phyloP scores from a whole-genome alignment of 2,329 filamentous ascomycete species.

The Cercospora zeae-maydis region DNA sequence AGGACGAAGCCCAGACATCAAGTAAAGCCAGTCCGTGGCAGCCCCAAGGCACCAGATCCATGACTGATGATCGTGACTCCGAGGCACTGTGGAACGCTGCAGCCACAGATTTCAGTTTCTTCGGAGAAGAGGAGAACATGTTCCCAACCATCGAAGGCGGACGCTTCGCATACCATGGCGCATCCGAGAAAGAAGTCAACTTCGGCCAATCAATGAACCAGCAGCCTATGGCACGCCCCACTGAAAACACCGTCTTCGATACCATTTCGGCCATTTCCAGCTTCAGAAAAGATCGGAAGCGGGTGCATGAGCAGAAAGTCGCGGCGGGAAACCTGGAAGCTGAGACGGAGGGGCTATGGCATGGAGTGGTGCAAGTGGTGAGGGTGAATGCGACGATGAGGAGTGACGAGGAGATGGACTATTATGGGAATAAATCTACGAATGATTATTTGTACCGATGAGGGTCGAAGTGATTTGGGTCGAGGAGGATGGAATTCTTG shows the following conservation, averaged over 20 bases:
- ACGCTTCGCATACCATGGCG: constrained; percentile 16
- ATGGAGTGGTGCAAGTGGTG: constrained; percentile 57
- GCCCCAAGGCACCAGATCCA: constrained; percentile 48
- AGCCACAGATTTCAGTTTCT: constrained; percentile 54
- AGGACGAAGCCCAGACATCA: constrained; percentile 29
- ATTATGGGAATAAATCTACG: constrained; percentile 35
- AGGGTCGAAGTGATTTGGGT: neutral
- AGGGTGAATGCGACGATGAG: constrained; percentile 36
- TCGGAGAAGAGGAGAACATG: constrained; percentile 51
- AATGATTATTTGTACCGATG: constrained; percentile 32
- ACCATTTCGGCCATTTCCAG: constrained; percentile 52
- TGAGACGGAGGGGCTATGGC: constrained; percentile 56
- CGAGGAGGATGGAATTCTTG: neutral
- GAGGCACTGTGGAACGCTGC: constrained; percentile 60
- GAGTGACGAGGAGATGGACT: constrained; percentile 34
- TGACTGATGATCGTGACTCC: constrained; percentile 57
- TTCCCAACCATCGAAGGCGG: constrained; percentile 30
- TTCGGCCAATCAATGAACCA: constrained; percentile 8
- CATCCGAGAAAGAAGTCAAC: constrained; percentile 29
- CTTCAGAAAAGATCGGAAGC: constrained; percentile 53
- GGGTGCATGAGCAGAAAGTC: constrained; percentile 43
- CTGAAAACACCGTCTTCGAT: constrained; percentile 39
- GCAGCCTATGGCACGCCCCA: neutral
- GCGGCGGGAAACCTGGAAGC: constrained; percentile 36
- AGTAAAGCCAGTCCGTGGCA: constrained; percentile 45